These are phyloP conservation scores for Thelonectria discophora DNA, from an alignment of 2,329 filamentous ascomycete species.

Conservation along the genomic window DNA sequence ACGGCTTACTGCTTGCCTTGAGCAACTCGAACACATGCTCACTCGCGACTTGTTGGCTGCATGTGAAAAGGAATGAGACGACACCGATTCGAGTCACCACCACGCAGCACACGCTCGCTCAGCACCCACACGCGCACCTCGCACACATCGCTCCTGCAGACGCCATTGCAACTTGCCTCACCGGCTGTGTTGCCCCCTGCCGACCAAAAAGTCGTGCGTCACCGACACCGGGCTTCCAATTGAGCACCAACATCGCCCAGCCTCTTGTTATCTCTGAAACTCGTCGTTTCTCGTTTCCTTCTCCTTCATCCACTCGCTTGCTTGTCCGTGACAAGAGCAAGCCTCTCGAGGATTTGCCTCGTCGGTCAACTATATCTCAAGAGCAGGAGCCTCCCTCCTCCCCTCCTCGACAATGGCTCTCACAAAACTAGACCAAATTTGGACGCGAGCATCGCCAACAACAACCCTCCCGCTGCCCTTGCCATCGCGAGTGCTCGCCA, in stretches of 20 bases:
- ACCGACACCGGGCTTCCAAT: neutral
- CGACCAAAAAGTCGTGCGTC: neutral
- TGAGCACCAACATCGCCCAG: neutral
- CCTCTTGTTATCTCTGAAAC: neutral
- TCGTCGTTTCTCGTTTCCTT: neutral
- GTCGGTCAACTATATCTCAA: neutral
- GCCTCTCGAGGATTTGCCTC: neutral
- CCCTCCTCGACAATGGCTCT: constrained; percentile 14
- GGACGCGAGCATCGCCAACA: constrained; percentile 17
- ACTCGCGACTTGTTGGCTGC: neutral
- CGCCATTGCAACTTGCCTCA: neutral
- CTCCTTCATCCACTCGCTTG: neutral
- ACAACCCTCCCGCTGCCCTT: constrained; percentile 6
- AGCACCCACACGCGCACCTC: neutral
- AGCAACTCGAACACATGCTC: too few species aligned
- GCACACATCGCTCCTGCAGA: neutral
- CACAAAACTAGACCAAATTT: constrained; percentile 16
- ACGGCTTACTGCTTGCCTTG: too few species aligned
- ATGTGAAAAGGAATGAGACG: neutral
- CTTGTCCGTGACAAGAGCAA: neutral
- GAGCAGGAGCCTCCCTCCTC: neutral
- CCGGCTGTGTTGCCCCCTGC: neutral
- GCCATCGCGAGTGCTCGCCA: constrained; percentile 3
- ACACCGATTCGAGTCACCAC: neutral
- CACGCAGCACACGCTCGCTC: neutral